Base-by-base conservation (phyloP, 192 early-diverging fungal species). In the Chytriomyces sp. region DNA sequence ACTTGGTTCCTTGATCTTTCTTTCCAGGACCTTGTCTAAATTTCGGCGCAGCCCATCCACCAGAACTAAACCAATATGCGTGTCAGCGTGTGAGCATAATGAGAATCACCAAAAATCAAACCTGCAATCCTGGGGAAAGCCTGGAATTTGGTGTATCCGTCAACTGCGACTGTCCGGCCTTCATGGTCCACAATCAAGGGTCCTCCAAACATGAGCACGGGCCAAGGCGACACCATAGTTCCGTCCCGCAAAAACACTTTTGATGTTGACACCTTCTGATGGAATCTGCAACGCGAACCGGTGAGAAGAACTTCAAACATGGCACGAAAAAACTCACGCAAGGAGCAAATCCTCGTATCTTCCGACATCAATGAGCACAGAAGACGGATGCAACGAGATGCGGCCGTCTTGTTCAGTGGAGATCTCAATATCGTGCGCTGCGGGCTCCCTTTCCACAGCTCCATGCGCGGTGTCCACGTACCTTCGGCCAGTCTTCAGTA, bases 311-410 rank as follows among this genome's bases (percentile, higher is more conserved):
- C 30, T 58, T 25, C n/a, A 8, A 26, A 10, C 17, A 58, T 25
- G 10, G 5, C 32, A 31, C 5, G 17, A 96, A 0, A 89, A n/a
- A n/a, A n/a, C n/a, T n/a, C n/a, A n/a, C n/a, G n/a, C 87, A 54
- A 93, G 57, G 39, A 93, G 89, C 1, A 89, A 85, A 0, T 84
- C 77, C 28, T 79, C 75, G 65, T 84, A 93, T 52, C 84, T 82
- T 37, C 84, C 82, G 40, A 62, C 79, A 8, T 78, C 77, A 73
- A 93, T 93, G 52, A 91, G 54, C 26, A 85, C 82, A 12, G 92
- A 94, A 22, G 89, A 82, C 12, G 94, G 94, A 59, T 96, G 94
- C 4, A 96, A 52, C 64, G 92, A 94, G 4, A 93, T 88, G 3
- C 93, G 87, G 0, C 86, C 89, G 57, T 86, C 80, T 30, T 89